Conservation (phyloP, 768 basidiomycete species). For the Tulasnella sp. region DNA sequence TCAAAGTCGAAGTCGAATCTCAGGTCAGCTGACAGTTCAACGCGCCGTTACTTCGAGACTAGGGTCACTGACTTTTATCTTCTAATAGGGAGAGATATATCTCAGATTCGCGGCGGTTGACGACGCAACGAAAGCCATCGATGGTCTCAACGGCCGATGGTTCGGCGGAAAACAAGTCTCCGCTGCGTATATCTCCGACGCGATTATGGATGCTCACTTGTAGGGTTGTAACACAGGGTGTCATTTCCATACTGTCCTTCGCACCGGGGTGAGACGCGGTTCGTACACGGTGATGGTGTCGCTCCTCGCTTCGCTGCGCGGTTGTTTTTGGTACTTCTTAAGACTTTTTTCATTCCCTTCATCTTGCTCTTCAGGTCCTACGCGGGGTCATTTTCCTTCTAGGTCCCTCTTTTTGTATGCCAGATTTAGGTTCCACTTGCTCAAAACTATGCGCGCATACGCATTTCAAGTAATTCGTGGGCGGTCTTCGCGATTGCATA, state of each 20-base stretch:
- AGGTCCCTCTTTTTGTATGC: neutral
- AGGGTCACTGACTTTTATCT: slow-evolving; percentile 13
- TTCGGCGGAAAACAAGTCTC: slow-evolving; percentile 90
- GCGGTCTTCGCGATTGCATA: neutral
- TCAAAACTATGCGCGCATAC: neutral
- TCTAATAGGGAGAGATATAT: slow-evolving; percentile 87
- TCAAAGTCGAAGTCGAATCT: slow-evolving; percentile 92
- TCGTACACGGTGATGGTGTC: neutral
- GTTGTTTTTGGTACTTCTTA: neutral
- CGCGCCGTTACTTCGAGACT: neutral
- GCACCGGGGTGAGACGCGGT: neutral
- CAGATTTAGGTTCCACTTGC: slow-evolving; percentile 6
- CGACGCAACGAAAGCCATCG: slow-evolving; percentile 74
- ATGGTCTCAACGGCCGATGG: slow-evolving; percentile 93
- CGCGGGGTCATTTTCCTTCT: neutral
- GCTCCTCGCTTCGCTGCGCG: neutral
- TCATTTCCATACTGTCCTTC: neutral
- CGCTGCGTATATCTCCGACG: slow-evolving; percentile 86
- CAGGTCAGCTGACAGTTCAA: slow-evolving; percentile 53
- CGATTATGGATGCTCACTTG: slow-evolving; percentile 82
- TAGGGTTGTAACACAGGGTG: neutral
- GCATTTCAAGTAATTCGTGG: too few relatives aligned
- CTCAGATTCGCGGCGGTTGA: slow-evolving; percentile 82
- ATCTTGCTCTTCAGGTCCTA: neutral
- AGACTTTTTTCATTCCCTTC: neutral